These are phyloP conservation scores for Russula virescens DNA, from an alignment of 768 basidiomycete genomes.

Conservation along the genomic window DNA sequence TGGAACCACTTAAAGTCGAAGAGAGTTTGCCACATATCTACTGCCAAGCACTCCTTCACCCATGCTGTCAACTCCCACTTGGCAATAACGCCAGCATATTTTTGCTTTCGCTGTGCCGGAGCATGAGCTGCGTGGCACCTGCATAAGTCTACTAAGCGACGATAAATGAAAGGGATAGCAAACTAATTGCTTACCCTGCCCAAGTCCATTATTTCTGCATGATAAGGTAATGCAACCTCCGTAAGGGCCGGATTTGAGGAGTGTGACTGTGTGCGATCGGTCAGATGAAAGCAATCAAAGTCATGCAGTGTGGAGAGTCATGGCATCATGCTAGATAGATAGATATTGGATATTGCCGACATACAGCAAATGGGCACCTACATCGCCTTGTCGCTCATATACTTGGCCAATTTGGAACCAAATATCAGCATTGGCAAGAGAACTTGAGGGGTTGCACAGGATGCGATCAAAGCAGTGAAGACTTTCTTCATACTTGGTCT, in stretches of 20 bases:
- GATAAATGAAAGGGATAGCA: too few relatives aligned
- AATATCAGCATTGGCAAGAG: conserved; percentile 94
- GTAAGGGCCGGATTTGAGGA: too few relatives aligned
- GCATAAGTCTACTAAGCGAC: too few relatives aligned
- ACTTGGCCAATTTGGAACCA: conserved; percentile 99
- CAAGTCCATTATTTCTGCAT: too few relatives aligned
- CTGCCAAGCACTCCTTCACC: conserved; percentile 80
- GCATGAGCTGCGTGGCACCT: conserved; percentile 75
- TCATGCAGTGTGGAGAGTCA: too few relatives aligned
- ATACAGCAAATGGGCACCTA: conserved; percentile 35
- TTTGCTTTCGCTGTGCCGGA: conserved; percentile 76
- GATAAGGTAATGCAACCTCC: too few relatives aligned
- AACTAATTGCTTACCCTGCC: too few relatives aligned
- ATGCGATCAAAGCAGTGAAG: conserved; percentile 95
- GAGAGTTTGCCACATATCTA: conserved; percentile 64
- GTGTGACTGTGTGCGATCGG: conserved; percentile 86
- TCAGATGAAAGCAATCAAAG: too few relatives aligned
- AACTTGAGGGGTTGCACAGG: conserved; percentile 89
- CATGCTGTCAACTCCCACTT: conserved; percentile 89
- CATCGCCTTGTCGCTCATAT: conserved; percentile 95
- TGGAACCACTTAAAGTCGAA: conserved; percentile 92
- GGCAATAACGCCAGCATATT: conserved; percentile 73
- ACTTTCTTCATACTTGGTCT: conserved; percentile 86
- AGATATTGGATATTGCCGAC: conserved; percentile 20
- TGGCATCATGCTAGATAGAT: conserved; percentile 59